Evolutionary conservation across 148 eudicot genomes (phyloP), one percentile per base, ranked within the genome.

Genomic region (Tetragonia tetragonoides): DNA sequence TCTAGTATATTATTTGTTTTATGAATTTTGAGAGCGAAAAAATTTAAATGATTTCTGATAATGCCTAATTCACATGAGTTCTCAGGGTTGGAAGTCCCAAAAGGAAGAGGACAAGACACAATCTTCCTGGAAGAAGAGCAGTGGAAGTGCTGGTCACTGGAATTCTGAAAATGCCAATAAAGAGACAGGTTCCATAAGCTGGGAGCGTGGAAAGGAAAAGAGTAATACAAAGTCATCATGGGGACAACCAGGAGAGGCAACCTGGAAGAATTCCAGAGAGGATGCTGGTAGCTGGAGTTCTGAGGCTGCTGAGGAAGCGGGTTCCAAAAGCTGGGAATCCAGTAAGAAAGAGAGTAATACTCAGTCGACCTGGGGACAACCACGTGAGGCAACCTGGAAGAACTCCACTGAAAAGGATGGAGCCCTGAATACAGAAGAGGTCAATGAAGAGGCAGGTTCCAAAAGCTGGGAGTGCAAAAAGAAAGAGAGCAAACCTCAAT

Each of bases 361-460:
- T 37, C n/a, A 68, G 14, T 68, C 83, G n/a, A 65, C 67, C 41
- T 80, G 79, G 83, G 75, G 79, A 70, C 66, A 54, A 38, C 68
- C 80, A 5, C n/a, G 64, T 64, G 70, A n/a, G 10, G 12, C 60
- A 23, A 34, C 74, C 8, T 71, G 10, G 20, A 24, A 71, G 39
- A 28, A 28, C 42, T 24, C 75, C 8, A 54, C 18, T 47, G 17
- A 69, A 46, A 69, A 24, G 62, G 73, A 62, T 64, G 70, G 24
- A 65, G 84, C 72, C 16, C 72, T 76, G 80, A 68, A 53, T 49
- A 63, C 86, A 77, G 54, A 23, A 10, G 39, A 69, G 66, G 11
- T 40, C 54, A 56, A 66, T 53, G 68, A 54, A 42, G 37, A 44
- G 39, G 67, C 49, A 18, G 73, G 56, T 40, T 42, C 77, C 6